Evolutionary conservation across 1,139 yeast species (phyloP).

Genomic region (Suhomyces bokatorum): DNA sequence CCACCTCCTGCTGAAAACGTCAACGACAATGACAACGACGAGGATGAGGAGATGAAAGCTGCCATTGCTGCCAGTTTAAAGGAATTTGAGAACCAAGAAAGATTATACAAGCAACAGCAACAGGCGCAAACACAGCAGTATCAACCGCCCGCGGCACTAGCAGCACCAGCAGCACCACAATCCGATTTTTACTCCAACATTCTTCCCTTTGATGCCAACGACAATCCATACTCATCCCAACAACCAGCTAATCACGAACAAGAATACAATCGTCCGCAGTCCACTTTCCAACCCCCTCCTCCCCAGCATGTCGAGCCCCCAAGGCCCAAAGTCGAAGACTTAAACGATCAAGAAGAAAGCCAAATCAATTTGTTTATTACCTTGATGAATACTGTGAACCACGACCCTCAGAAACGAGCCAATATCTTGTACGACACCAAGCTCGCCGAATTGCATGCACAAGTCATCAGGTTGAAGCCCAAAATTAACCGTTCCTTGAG

Average conservation of each 20-base stretch:
- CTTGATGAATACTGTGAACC: constrained; percentile 55
- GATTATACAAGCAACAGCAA: constrained; percentile 15
- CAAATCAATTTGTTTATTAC: constrained; percentile 70
- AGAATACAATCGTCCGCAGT: no score
- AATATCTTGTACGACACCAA: constrained; percentile 61
- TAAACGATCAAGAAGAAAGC: constrained; percentile 64
- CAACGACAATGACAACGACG: constrained; percentile 62
- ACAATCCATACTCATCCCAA: constrained; percentile 3
- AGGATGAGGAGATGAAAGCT: constrained; percentile 87
- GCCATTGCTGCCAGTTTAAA: constrained; percentile 92
- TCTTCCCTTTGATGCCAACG: constrained; percentile 15
- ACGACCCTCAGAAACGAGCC: constrained; percentile 49
- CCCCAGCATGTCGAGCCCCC: constrained; percentile 12
- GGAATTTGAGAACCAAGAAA: constrained; percentile 58
- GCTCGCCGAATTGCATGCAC: constrained; percentile 63
- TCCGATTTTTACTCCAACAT: constrained; percentile 36
- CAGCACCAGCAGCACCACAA: constrained; percentile 15
- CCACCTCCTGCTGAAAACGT: constrained; percentile 9
- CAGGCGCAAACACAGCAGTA: constrained; percentile 14
- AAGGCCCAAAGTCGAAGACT: constrained; percentile 27
- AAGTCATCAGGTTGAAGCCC: constrained; percentile 69
- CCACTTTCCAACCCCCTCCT: not conserved
- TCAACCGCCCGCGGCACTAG: constrained; percentile 14
- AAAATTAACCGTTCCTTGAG: constrained; percentile 68
- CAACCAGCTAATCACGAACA: not conserved